Evolutionary conservation across 345 rosid species (phyloP), one percentile per base, ranked within the genome.

Genomic region (Euphorbia tirucalli): DNA sequence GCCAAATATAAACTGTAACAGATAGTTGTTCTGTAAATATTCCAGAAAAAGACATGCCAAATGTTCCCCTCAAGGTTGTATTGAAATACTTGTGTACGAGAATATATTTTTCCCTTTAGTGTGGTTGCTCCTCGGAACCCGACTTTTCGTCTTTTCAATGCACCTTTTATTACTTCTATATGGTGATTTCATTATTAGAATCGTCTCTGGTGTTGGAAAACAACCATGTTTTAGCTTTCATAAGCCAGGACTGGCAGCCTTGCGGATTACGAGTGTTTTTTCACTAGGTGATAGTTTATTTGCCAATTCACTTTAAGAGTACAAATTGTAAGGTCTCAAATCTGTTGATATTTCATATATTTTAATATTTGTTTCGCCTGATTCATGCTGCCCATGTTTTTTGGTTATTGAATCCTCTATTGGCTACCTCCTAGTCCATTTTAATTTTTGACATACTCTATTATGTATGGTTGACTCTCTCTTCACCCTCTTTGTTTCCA

Each of bases 21-120:
- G 67, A 28, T 27, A 30, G 27, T n/a, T 63, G 7, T n/a, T 37
- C 13, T 39, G 1, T 41, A n/a, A n/a, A 4, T 15, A 63, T 63
- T 63, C 30, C 3, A 62, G 48, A 37, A 16, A 35, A 6, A 39
- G 19, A 41, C 30, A 21, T 39, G 49, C 31, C 16, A 21, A 22
- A 22, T 19, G 4, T 63, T 41, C 30, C 11, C 5, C n/a, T n/a
- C n/a, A n/a, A n/a, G n/a, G n/a, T n/a, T n/a, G n/a, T n/a, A n/a
- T n/a, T n/a, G n/a, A n/a, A n/a, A n/a, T n/a, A n/a, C n/a, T n/a
- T n/a, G n/a, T n/a, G n/a, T n/a, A n/a, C n/a, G n/a, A n/a, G n/a
- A n/a, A n/a, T n/a, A n/a, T n/a, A n/a, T n/a, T 64, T 22, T 39
- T 49, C 67, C 11, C 30, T 64, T 21, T 64, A 64, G 22, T 39